phyloP scores from a whole-genome alignment of 192 early-diverging fungal species.

The Linnemannia schmuckeri region DNA sequence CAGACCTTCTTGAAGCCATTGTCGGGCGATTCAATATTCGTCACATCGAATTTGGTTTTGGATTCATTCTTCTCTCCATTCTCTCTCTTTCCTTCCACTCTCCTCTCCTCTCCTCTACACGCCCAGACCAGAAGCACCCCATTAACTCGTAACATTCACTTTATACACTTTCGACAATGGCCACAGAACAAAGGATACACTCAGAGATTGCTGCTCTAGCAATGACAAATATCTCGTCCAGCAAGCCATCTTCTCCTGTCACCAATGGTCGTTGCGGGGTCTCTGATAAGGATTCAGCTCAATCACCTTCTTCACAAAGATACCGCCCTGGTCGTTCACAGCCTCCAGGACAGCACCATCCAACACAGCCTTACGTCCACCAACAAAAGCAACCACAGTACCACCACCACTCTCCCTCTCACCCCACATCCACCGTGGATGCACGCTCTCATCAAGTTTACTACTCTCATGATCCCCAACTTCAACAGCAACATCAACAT shows the following conservation, averaged over 20 bases:
- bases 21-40: background rate
- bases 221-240: constrained; percentile 19
- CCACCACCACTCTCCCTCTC: background rate
- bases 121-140: background rate
- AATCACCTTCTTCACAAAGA: constrained; percentile 12
- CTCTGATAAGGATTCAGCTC: background rate
- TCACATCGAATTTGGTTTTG: background rate
- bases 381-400: constrained; percentile 21
- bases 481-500: background rate
- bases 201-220: background rate
- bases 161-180: background rate
- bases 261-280: background rate
- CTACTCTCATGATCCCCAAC: background rate
- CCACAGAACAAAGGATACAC: background rate
- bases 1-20: background rate
- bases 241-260: constrained; percentile 7
- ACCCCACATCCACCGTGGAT: background rate
- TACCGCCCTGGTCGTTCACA: constrained; percentile 12
- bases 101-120: background rate
- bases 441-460: background rate
- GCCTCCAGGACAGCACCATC: constrained; percentile 18
- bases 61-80: constrained; percentile 7
- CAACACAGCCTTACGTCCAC: background rate
- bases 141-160: background rate
- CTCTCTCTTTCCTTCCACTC: background rate